A percentile compares a stretch with the other conserved stretches of the same genome.
Conservation (phyloP, 2,329 filamentous ascomycete species). For the Colletotrichum somersetense region DNA sequence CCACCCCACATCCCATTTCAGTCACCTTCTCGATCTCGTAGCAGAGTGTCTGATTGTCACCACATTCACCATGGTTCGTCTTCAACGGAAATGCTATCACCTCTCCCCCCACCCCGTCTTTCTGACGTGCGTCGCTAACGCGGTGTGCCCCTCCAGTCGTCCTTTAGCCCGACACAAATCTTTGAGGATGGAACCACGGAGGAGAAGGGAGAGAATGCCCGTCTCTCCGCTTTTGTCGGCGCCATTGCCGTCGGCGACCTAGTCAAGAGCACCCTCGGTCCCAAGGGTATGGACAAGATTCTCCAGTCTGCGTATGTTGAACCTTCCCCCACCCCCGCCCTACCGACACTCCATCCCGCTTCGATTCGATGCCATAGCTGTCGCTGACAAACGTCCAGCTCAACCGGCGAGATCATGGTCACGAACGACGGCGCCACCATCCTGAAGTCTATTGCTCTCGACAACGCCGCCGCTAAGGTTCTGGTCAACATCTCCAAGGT, state of each 20-base stretch:
- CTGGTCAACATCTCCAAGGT: conserved; percentile 99
- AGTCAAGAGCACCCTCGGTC: conserved; percentile 96
- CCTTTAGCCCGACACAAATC: conserved; percentile 94
- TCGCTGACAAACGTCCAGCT: conserved; percentile 64
- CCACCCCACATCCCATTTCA: conserved; percentile 18
- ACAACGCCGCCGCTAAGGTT: conserved; percentile 98
- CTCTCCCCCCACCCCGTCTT: neutral
- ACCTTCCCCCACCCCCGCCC: conserved; percentile 3
- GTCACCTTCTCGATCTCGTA: conserved; percentile 27
- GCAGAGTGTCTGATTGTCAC: conserved; percentile 35
- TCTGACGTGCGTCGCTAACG: neutral
- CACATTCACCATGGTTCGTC: conserved; percentile 39
- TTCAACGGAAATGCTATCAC: neutral
- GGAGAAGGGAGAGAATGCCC: conserved; percentile 99
- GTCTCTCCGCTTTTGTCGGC: conserved; percentile 97
- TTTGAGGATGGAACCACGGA: conserved; percentile 97
- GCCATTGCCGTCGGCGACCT: conserved; percentile 97
- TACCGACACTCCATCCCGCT: conserved; percentile 13
- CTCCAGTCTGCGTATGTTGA: conserved; percentile 87
- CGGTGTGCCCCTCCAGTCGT: conserved; percentile 55
- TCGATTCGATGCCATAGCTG: conserved; percentile 36
- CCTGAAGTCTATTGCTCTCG: conserved; percentile 96
- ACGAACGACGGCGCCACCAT: conserved; percentile 99
- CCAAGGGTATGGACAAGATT: conserved; percentile 99
- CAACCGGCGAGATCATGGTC: conserved; percentile 96